These are phyloP conservation scores for Suhomyces guaymorum DNA, from an alignment of 1,139 yeast genomes.

Conservation along the genomic window DNA sequence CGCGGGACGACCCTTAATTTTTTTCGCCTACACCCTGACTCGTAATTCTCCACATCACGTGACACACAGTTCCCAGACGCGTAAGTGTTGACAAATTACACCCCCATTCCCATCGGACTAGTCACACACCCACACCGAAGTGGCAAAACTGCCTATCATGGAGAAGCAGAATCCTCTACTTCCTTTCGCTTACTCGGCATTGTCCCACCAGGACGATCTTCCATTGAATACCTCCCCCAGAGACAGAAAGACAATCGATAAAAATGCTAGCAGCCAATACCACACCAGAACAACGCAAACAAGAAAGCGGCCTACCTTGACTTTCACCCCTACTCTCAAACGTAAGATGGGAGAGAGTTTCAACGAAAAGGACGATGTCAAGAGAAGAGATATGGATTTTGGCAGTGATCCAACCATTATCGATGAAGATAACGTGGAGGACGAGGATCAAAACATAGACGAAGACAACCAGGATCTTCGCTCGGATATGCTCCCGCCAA, in stretches of 20 bases:
- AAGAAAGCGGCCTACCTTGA: constrained; percentile 22
- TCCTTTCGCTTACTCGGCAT: constrained; percentile 46
- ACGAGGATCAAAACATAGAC: constrained; percentile 12
- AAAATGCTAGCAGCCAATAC: constrained; percentile 41
- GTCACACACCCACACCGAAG: neutral
- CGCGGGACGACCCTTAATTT: neutral
- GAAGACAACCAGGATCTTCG: neutral
- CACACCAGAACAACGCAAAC: constrained; percentile 28
- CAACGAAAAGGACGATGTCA: constrained; percentile 47
- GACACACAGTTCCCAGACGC: constrained; percentile 1
- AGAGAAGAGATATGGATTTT: constrained; percentile 32
- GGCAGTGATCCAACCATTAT: constrained; percentile 20
- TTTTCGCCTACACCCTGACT: neutral
- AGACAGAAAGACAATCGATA: constrained; percentile 35
- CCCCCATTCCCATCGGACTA: neutral
- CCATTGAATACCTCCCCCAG: constrained; percentile 40
- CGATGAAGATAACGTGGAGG: constrained; percentile 21
- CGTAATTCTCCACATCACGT: neutral
- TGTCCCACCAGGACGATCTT: constrained; percentile 26
- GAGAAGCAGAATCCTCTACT: constrained; percentile 42
- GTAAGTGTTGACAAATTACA: neutral
- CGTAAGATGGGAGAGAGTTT: constrained; percentile 50
- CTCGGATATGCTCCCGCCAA: constrained; percentile 25
- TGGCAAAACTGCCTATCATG: constrained; percentile 20
- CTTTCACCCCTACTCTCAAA: constrained; percentile 38